phyloP scores from a whole-genome alignment of 225 moss, liverwort and hornwort species.

The Asterella californica region DNA sequence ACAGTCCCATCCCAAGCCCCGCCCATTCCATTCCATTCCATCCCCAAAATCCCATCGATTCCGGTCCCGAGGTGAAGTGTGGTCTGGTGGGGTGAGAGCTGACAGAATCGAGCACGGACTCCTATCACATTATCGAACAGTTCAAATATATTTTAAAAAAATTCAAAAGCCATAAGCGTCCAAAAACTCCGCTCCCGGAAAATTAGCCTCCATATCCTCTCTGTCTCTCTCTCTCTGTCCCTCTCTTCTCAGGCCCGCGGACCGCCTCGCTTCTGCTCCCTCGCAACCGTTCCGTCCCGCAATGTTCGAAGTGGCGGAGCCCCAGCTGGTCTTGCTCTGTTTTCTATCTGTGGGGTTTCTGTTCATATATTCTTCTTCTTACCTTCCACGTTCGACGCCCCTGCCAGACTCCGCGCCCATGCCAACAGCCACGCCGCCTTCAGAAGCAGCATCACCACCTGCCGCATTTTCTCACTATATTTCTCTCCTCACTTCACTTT shows the following conservation, averaged over 20 bases:
- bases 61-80: not conserved
- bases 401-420: conserved; percentile 24
- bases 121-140: not conserved
- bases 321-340: not conserved
- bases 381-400: conserved; percentile 34
- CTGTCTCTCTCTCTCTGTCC: not conserved
- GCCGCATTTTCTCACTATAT: not conserved
- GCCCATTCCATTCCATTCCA: not conserved
- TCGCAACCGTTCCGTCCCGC: not conserved
- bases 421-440: conserved; percentile 31
- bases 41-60: not conserved
- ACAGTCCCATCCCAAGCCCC: too few species aligned
- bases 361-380: conserved; percentile 2
- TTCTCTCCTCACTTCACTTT: not conserved
- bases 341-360: not conserved
- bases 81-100: not conserved
- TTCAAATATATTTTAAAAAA: not conserved
- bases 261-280: not conserved
- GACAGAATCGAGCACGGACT: not conserved
- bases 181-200: not conserved
- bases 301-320: not conserved
- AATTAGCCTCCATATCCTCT: not conserved
- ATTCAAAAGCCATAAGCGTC: not conserved
- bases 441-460: not conserved
- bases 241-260: too few species aligned